phyloP scores from a whole-genome alignment of 441 rosid species.

The Theobroma grandiflorum region DNA sequence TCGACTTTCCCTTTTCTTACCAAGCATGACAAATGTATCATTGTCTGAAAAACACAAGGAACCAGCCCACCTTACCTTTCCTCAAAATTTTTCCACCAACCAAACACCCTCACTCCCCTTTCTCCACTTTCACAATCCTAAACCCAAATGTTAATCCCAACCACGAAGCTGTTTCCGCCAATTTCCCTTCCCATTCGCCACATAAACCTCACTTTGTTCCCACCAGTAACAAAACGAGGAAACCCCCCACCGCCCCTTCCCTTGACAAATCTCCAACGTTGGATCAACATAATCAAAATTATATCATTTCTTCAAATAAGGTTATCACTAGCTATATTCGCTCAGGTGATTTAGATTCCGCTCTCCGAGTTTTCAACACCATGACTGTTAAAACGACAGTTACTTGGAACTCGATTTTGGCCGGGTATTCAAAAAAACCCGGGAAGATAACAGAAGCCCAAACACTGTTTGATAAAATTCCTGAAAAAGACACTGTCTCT shows the following conservation, averaged over 20 bases:
- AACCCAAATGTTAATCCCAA: constrained; percentile 34
- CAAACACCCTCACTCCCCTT: constrained; percentile 27
- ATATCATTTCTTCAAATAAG: constrained; percentile 59
- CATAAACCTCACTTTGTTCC: constrained; percentile 19
- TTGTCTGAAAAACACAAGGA: constrained; percentile 18
- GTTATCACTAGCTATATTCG: constrained; percentile 55
- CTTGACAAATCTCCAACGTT: constrained; percentile 7
- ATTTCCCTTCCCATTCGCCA: constrained; percentile 27
- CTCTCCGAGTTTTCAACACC: constrained; percentile 57
- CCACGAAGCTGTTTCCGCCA: constrained; percentile 28
- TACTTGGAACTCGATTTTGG: constrained; percentile 79
- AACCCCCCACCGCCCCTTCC: not conserved
- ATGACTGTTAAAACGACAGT: constrained; percentile 65
- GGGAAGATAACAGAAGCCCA: constrained; percentile 60
- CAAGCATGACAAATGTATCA: constrained; percentile 24
- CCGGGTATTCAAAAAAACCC: constrained; percentile 47
- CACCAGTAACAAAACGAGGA: constrained; percentile 26
- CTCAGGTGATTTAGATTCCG: constrained; percentile 67
- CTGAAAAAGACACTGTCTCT: constrained; percentile 70
- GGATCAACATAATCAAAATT: constrained; percentile 20
- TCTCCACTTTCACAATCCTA: constrained; percentile 31
- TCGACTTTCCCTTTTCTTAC: not conserved
- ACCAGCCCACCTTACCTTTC: not conserved
- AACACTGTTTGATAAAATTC: constrained; percentile 75
- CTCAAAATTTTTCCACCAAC: constrained; percentile 26